Evolutionary conservation across 2,329 filamentous ascomycete genomes (phyloP).

Genomic region (Volutella citrinella): DNA sequence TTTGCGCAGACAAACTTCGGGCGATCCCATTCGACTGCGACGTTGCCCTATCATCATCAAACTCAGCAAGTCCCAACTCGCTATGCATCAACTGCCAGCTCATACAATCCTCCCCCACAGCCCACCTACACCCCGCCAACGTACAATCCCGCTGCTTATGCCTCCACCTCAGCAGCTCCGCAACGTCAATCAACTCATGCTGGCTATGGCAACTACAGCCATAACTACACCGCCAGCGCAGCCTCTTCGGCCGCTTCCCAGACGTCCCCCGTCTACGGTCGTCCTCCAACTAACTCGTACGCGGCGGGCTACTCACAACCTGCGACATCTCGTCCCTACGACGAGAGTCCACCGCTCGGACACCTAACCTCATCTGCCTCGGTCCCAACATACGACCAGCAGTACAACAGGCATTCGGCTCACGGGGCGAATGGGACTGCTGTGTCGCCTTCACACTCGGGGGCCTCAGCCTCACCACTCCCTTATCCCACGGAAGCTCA

Average conservation of each 20-base stretch:
- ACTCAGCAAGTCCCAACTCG: constrained; percentile 39
- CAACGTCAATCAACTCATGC: constrained; percentile 52
- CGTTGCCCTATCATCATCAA: constrained; percentile 47
- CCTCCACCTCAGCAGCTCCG: constrained; percentile 38
- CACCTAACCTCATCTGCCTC: constrained; percentile 24
- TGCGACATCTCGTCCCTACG: constrained; percentile 35
- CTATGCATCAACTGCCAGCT: constrained; percentile 35
- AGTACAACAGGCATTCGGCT: constrained; percentile 33
- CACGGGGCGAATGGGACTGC: constrained; percentile 40
- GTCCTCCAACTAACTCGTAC: constrained; percentile 36
- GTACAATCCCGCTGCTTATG: constrained; percentile 61
- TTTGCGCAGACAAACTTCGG: constrained; percentile 43
- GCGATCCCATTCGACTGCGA: constrained; percentile 51
- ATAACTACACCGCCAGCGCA: constrained; percentile 37
- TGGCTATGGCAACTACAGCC: constrained; percentile 44
- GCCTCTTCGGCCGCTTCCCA: constrained; percentile 27
- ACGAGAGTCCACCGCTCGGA: constrained; percentile 36
- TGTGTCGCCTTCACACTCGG: constrained; percentile 35
- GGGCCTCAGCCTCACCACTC: constrained; percentile 35
- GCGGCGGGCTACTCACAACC: constrained; percentile 27
- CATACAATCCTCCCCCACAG: constrained; percentile 35
- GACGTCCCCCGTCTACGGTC: constrained; percentile 32
- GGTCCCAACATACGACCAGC: constrained; percentile 35
- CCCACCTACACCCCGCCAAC: constrained; percentile 49
- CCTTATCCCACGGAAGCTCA: constrained; percentile 52